A percentile compares a stretch with the other conserved stretches of the same genome.
These are phyloP conservation scores for Curvularia eragrostidis DNA, from an alignment of 2,329 filamentous ascomycete species.

Conservation along the genomic window DNA sequence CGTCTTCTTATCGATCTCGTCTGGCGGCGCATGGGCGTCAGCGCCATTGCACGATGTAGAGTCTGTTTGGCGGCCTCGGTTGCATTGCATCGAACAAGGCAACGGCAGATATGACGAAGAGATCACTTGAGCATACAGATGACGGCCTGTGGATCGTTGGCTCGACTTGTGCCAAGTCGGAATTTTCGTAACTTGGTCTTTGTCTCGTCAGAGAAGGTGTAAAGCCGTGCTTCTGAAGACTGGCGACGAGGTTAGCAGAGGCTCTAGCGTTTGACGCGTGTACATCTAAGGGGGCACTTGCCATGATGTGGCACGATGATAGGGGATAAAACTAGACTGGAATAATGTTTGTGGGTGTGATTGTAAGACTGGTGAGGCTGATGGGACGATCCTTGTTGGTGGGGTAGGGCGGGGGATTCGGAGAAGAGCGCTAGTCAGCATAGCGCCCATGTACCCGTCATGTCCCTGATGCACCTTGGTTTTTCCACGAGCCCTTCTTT, in stretches of 20 bases:
- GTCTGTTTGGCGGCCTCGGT: background rate
- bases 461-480: conserved; percentile 9
- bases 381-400: conserved; percentile 11
- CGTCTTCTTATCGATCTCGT: conserved; percentile 87
- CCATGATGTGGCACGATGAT: conserved; percentile 24
- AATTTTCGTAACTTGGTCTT: conserved; percentile 93
- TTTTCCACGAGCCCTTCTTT: conserved; percentile 12
- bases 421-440: conserved; percentile 23
- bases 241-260: conserved; percentile 29
- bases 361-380: conserved; percentile 30
- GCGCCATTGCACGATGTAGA: conserved; percentile 22
- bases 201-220: conserved; percentile 90
- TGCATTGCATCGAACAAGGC: background rate
- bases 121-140: conserved; percentile 73
- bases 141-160: conserved; percentile 85
- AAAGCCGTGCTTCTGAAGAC: conserved; percentile 84
- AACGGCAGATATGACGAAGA: conserved; percentile 6
- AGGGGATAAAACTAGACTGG: conserved; percentile 9
- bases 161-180: conserved; percentile 85
- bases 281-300: conserved; percentile 16
- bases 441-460: conserved; percentile 12
- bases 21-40: conserved; percentile 58
- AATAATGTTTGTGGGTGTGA: conserved; percentile 9
- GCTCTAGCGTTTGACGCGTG: background rate
- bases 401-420: conserved; percentile 22